Evolutionary conservation across 1,284 basidiomycete genomes (phyloP), one percentile per base, ranked within the genome.

Genomic region (Fistulina hepatica): DNA sequence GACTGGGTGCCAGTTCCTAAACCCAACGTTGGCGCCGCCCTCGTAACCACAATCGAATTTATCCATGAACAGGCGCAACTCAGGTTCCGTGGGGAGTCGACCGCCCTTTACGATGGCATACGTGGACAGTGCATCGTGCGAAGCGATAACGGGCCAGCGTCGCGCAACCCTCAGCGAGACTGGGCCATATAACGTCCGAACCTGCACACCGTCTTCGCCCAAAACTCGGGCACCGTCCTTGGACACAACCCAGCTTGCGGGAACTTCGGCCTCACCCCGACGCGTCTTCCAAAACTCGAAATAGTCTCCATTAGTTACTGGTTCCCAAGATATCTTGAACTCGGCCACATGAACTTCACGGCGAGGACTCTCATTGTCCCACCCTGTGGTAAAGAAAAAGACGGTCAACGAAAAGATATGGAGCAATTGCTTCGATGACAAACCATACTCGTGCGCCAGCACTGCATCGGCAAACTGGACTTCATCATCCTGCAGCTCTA

Each of bases 301-400:
- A 53, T 81, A 85, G 48, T 89, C 69, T 11, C 77, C 78, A 50
- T 97, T 98, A 34, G 80, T 85, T 34, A 97, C 69, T 1, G 92
- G 91, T 43, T 85, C 67, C 65, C 84, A 84, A 28, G 82, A 79
- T 36, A 95, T 81, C 43, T 66, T 69, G 65, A 97, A 79, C 37
- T 67, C 37, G 19, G 62, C 66, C 6, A 86, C 73, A 0, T 69
- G 49, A 10, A 79, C 71, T 12, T 55, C 54, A 16, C 81, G 63
- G 45, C 63, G 62, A 2, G 92, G 90, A 51, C 81, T 69, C 64
- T 98, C 94, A 51, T 90, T 93, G 58, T 98, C 95, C 94, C 93
- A 97, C 0, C 28, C 45, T 46, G 28, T 3, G 13, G 4, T 6
- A 36, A 5, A 9, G 21, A 25, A 16, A 16, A 9, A 13, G 23